Evolutionary conservation across 2,329 filamentous ascomycete species (phyloP), one percentile per base, ranked within the genome.

Genomic region (Botrytis deweyae): DNA sequence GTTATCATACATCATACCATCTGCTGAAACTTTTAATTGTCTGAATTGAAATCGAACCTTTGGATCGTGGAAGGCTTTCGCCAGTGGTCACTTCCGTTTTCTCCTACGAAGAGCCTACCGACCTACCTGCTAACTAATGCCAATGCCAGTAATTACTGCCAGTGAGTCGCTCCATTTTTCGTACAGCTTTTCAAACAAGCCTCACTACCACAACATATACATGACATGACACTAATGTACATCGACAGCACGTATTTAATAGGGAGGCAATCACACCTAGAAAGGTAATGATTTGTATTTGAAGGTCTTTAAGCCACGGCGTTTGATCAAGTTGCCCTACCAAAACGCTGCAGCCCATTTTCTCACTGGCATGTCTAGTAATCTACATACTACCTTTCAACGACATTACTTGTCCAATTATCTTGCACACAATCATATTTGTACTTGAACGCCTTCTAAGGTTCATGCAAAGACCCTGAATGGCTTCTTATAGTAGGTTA

Each of bases 171-270:
- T 55, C 46, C 46, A 42, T 55, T 40, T 29, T 67, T 49, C 16
- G 52, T 67, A 67, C 65, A 40, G 33, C 20, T 29, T 49, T 49
- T 55, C 33, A 67, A 67, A 55, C 46, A 67, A 40, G 36, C 65
- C 65, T 55, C 36, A 40, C 36, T 40, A 29, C 33, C 65, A 67
- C 65, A 67, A 29, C 65, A 67, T 67, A 22, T 55, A 67, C 46
- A 55, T 67, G 29, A 67, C 65, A 67, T 67, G 65, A n/a, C 33
- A 67, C 65, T 67, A 52, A 55, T 67, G 46, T 67, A 67, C 65
- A 40, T 55, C 44, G 29, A 55, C 46, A 67, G 33, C 33, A 67
- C 38, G n/a, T 40, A 52, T 52, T 22, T 55, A n/a, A 9, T 67
- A 40, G 46, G 64, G 36, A 63, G 38, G 12, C n/a, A 9, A 63